Base-by-base conservation (phyloP, 1,284 basidiomycete species). In the Malassezia psittaci region DNA sequence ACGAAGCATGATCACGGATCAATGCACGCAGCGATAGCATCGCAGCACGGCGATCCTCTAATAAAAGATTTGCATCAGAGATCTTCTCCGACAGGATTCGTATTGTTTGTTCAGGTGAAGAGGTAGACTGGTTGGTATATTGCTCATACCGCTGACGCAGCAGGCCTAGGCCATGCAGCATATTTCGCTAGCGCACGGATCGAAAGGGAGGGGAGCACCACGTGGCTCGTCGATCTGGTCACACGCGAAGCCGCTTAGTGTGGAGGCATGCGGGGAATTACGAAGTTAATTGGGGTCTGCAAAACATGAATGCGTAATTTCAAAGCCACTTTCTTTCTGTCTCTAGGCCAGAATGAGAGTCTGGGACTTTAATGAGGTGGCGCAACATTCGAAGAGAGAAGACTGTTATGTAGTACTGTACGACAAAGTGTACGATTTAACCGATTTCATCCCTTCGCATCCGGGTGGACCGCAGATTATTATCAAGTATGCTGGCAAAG, bases 11-110 rank as follows among this genome's bases (percentile, higher is more conserved):
- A 76, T 94, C 91, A 52, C 90, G 82, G 45, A 85, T 81, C 47
- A 96, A 82, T 13, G 90, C 90, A 75, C 96, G 96, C 65, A 98
- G 81, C 0, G 89, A 83, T 41, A 96, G 79, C 9, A 98, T 85
- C 0, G 91, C 87, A 16, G 91, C 91, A 49, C 89, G 82, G 64
- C 91, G 81, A 77, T 96, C 93, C 41, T 90, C 66, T 37, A 63
- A 42, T 40, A 48, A 19, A 29, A 55, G 40, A 18, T 60, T 52
- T 12, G 50, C 50, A 21, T 65, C 55, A 4, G 60, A 54, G 7
- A 98, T 83, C 47, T 89, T 80, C 73, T 94, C 90, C 62, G 85
- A 86, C 57, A 96, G 85, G 63, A 85, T 85, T 44, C 82, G 81
- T 66, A 96, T 88, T 16, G 89, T 90, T 59, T 90, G 87, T 15